Base-by-base conservation (phyloP, 805 yeast species). In the Myxozyma neotropica region DNA sequence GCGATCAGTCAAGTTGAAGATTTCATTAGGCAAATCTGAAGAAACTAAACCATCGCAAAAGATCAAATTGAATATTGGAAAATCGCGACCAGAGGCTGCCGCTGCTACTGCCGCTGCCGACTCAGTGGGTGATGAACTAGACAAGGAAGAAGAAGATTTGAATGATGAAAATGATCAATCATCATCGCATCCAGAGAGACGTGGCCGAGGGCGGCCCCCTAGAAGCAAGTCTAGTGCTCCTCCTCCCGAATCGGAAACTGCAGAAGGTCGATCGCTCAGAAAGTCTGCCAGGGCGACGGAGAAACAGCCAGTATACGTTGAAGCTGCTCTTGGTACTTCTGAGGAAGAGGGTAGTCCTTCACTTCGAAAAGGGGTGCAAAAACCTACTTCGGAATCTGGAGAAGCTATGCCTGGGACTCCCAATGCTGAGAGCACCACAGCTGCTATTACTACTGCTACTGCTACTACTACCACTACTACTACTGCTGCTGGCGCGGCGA, bases 121-220 rank as follows among this genome's bases (percentile, higher is more conserved):
- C 60, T 49, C 68, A 66, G 46, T 46, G 17, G 63, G 45, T n/a
- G 47, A 53, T 12, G 45, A 36, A 1, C 40, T 39, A 3, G 70
- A 64, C 7, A 63, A 63, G 29, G 67, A 58, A n/a, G 60, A 44
- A 13, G 59, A 53, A 13, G 60, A 61, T 17, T 63, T 62, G 29
- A 58, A 45, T 3, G 55, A 59, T 17, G 27, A 49, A 21, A 40
- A 51, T 31, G 61, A 36, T n/a, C n/a, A n/a, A n/a, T n/a, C n/a
- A n/a, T n/a, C n/a, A 38, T 44, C 59, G 49, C 64, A 39, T 26
- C 43, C 69, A 63, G 48, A 36, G 24, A 35, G 46, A 61, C 67
- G 63, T 58, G 45, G 59, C 57, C 46, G 69, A 65, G 59, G 63
- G 61, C 48, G 57, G 13, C 53, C 60, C n/a, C 43, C 58, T n/a